These are phyloP conservation scores for Aspergillus fischeri DNA, from an alignment of 2,329 filamentous ascomycete species.

Conservation along the genomic window DNA sequence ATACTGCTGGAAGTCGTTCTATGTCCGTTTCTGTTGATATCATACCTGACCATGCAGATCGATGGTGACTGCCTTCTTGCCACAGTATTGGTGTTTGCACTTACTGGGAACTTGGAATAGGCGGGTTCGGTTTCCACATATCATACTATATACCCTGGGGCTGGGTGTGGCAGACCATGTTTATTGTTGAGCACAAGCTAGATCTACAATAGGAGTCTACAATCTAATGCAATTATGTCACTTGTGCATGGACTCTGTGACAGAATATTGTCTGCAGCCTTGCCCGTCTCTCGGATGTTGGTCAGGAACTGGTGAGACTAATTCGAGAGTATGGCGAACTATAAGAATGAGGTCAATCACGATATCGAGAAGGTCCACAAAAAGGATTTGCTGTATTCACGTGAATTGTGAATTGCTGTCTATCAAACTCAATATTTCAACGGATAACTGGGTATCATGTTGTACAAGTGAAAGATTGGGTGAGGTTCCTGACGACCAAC, in stretches of 20 bases:
- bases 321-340: not conserved
- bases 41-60: not conserved
- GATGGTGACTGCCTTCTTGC: constrained; percentile 4
- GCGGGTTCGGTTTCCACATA: constrained; percentile 4
- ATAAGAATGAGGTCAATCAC: not conserved
- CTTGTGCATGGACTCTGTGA: not conserved
- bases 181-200: not conserved
- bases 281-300: not conserved
- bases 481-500: not conserved
- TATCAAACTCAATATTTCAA: not conserved
- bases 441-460: not conserved
- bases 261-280: not conserved
- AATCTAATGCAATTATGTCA: not conserved
- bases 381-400: not conserved
- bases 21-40: not conserved
- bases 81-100: not conserved
- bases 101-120: not conserved
- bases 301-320: no score
- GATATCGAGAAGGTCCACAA: not conserved
- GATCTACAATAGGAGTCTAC: not conserved
- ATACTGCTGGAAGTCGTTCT: not conserved
- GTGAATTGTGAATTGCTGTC: not conserved
- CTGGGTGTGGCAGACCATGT: constrained; percentile 20
- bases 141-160: constrained; percentile 24
- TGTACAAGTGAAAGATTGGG: not conserved